Conservation (phyloP, 2,329 filamentous ascomycete species). For the Fusarium sp. region DNA sequence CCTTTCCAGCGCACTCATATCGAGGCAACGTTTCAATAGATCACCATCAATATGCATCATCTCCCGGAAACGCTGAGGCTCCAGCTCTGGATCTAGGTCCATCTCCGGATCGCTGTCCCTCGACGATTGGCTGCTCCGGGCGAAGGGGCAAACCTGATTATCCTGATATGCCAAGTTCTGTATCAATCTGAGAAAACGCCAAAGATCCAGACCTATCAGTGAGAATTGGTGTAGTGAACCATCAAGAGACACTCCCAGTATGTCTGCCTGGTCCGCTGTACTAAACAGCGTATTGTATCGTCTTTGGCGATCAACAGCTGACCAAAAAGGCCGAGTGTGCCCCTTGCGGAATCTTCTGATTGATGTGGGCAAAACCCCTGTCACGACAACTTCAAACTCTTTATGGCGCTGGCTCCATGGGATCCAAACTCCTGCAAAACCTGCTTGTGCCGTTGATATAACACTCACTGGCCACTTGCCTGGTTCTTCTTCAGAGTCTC, state of each 20-base stretch:
- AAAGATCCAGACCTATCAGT: constrained; percentile 70
- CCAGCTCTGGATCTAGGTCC: constrained; percentile 40
- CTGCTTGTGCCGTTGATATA: constrained; percentile 60
- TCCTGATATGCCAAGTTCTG: constrained; percentile 73
- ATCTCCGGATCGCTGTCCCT: constrained; percentile 14
- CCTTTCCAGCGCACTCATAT: constrained; percentile 58
- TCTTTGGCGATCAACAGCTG: constrained; percentile 48
- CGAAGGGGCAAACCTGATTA: constrained; percentile 62
- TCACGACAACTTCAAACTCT: constrained; percentile 63
- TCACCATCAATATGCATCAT: constrained; percentile 77
- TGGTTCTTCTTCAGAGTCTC: constrained; percentile 45
- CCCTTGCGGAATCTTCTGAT: constrained; percentile 68
- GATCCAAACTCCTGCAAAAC: constrained; percentile 63
- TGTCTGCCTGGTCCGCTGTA: constrained; percentile 60
- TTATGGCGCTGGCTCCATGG: constrained; percentile 56
- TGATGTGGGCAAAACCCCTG: constrained; percentile 66
- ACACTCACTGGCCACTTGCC: constrained; percentile 58
- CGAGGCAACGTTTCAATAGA: constrained; percentile 67
- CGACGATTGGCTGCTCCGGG: constrained; percentile 12
- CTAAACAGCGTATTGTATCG: constrained; percentile 59
- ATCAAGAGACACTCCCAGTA: constrained; percentile 75
- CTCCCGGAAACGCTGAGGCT: constrained; percentile 55
- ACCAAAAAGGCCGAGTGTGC: constrained; percentile 65
- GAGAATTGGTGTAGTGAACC: constrained; percentile 78
- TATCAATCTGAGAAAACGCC: constrained; percentile 77